Evolutionary conservation across 2,329 filamentous ascomycete species (phyloP), one percentile per base, ranked within the genome.

Genomic region (Clonostachys byssicola): DNA sequence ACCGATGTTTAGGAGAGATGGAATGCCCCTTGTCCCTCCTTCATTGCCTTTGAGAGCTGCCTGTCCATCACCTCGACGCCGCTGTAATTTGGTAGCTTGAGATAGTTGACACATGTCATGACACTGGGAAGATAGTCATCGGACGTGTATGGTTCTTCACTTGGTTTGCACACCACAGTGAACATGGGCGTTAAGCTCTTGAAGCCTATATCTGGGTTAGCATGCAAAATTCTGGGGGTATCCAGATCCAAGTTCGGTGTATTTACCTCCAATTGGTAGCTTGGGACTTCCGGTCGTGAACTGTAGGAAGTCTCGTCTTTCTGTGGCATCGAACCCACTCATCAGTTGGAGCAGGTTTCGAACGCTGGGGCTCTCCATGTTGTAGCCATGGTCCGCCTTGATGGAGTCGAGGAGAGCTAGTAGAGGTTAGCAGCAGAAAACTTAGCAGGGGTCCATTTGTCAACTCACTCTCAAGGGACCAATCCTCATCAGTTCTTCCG

Each of bases 71-170:
- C 77, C 2, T 89, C 81, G 52, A 95, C 72, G 56, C 74, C 83
- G 55, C 85, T 92, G 69, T 99, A 99, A 67, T 99, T 90, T 17
- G 94, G 94, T 61, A 99, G 79, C 71, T 99, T 99, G 59, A 99
- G 82, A 65, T 99, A 99, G 68, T 99, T 99, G 68, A 96, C 94
- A 65, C 95, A 99, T 12, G 95, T 99, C 95, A 99, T 99, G 65
- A 99, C 95, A 64, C 92, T 97, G 12, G 95, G 94, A n/a, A 99
- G 79, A 60, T 97, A 99, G 71, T 99, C 94, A 61, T 99, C 94
- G 5, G 92, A 92, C 5, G 86, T 87, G 65, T 92, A 94, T 2
- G 94, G 94, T 14, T 90, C 84, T 62, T 99, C 94, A 66, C 89
- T 95, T n/a, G 92, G 92, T 68, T 96, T 96, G 78, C 94, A 97